Conservation (phyloP, 768 basidiomycete species). For the Rhodotorula paludigena region DNA sequence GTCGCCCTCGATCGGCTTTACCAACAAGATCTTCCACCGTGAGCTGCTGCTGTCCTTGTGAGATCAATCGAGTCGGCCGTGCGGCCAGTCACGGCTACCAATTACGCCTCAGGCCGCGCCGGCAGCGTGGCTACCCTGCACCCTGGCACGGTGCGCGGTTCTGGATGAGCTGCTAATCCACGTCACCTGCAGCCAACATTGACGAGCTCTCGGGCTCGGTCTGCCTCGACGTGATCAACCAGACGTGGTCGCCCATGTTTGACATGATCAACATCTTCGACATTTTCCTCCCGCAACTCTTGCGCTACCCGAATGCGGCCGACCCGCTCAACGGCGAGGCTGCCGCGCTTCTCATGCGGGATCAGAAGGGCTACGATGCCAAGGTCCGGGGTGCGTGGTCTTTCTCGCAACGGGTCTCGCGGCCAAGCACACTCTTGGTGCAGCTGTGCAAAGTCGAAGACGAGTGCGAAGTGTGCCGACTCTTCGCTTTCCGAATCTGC, state of each 20-base stretch:
- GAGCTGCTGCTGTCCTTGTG: background rate
- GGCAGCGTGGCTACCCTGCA: too few relatives aligned
- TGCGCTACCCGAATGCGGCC: constrained; percentile 96
- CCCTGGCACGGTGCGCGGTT: too few relatives aligned
- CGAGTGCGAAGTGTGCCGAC: too few relatives aligned
- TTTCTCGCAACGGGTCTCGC: too few relatives aligned
- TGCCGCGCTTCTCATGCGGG: constrained; percentile 92
- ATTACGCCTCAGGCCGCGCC: too few relatives aligned
- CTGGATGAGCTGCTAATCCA: too few relatives aligned
- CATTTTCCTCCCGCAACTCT: constrained; percentile 89
- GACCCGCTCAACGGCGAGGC: constrained; percentile 98
- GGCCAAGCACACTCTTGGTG: too few relatives aligned
- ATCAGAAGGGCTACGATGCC: constrained; percentile 88
- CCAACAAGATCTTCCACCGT: constrained; percentile 81
- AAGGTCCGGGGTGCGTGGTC: constrained; percentile 74
- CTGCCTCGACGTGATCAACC: constrained; percentile 96
- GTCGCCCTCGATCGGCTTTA: constrained; percentile 97
- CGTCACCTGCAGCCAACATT: constrained; percentile 61
- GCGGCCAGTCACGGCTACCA: too few relatives aligned
- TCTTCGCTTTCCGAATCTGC: too few relatives aligned
- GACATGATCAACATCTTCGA: constrained; percentile 99
- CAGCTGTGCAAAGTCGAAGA: too few relatives aligned
- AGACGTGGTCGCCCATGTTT: constrained; percentile 99
- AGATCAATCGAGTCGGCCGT: too few relatives aligned
- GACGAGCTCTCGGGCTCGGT: constrained; percentile 98